Evolutionary conservation across 805 yeast species (phyloP), one percentile per base, ranked within the genome.

Genomic region (Myxozyma vanderwaltii): DNA sequence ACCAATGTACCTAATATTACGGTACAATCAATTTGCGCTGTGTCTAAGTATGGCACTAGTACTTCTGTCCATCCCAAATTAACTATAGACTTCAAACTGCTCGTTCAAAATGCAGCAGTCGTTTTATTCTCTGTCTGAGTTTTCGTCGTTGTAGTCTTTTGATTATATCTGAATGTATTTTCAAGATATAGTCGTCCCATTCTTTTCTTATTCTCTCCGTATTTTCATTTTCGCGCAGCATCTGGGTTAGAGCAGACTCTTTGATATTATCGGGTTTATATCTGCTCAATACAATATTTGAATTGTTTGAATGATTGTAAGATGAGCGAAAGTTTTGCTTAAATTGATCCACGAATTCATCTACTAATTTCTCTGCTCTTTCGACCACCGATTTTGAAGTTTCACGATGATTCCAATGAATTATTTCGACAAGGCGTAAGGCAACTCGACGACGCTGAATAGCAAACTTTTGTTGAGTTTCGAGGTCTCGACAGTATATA

Each of bases 401-500:
- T n/a, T 40, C 50, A 12, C 27, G 21, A 3, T 58, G 24, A 53
- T 49, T 52, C 48, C 50, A 41, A n/a, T 44, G 52, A 15, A 58
- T 36, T n/a, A 58, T 24, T 36, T 36, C 36, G 7, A 15, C 52
- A 4, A 58, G 50, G 35, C 46, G 55, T 26, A 33, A n/a, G 8
- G 58, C 50, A 13, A 58, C 19, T 6, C 44, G 51, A 21, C 29
- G 39, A 7, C 36, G 33, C 39, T 58, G 55, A 23, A 29, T 24
- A 10, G 44, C 36, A 24, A 35, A 54, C 6, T 52, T 29, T 36
- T 36, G 51, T n/a, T 17, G 33, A n/a, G 33, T 41, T 36, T 58
- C 59, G 43, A 54, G 26, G 15, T 58, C 55, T 19, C 26, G 19
- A 36, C 62, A 58, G 31, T 58, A 58, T 23, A 38, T 24, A 40